Evolutionary conservation across 2,329 filamentous ascomycete species (phyloP).

Genomic region (Thelonectria rubi): DNA sequence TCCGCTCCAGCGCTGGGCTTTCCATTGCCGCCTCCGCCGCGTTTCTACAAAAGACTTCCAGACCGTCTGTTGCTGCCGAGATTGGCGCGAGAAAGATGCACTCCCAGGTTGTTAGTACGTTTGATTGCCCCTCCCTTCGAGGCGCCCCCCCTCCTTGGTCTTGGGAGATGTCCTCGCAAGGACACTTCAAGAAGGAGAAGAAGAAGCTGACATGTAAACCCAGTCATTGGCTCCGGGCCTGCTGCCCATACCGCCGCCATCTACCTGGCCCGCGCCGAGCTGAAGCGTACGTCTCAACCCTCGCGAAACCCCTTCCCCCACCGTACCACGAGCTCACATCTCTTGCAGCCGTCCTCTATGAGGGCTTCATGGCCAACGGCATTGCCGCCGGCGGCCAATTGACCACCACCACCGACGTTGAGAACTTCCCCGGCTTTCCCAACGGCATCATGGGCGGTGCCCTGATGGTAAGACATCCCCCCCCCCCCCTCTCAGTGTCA

Average conservation of each 20-base stretch:
- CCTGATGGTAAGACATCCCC: conserved; percentile 72
- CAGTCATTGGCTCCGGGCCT: conserved; percentile 90
- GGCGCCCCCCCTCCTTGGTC: too few relatives aligned
- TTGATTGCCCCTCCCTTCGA: conserved; percentile 21
- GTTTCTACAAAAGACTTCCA: conserved; percentile 64
- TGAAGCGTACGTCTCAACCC: conserved; percentile 71
- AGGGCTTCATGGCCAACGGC: conserved; percentile 97
- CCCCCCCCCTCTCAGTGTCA: too few relatives aligned
- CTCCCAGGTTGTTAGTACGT: conserved; percentile 88
- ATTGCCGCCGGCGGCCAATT: conserved; percentile 96
- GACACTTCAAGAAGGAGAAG: background rate
- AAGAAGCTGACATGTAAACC: conserved; percentile 13
- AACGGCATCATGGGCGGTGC: conserved; percentile 85
- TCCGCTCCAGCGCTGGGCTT: conserved; percentile 79
- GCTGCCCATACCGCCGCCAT: conserved; percentile 97
- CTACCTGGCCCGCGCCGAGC: conserved; percentile 92
- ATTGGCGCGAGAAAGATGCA: conserved; percentile 76
- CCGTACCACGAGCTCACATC: conserved; percentile 25
- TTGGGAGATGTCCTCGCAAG: too few relatives aligned
- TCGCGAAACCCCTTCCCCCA: background rate
- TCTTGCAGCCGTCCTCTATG: conserved; percentile 81
- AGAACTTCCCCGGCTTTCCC: conserved; percentile 97
- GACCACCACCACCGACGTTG: conserved; percentile 97
- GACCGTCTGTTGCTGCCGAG: conserved; percentile 47
- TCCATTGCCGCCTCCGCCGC: conserved; percentile 74